phyloP scores from a whole-genome alignment of 495 filamentous ascomycete genomes.

The Penicillium ucsense region DNA sequence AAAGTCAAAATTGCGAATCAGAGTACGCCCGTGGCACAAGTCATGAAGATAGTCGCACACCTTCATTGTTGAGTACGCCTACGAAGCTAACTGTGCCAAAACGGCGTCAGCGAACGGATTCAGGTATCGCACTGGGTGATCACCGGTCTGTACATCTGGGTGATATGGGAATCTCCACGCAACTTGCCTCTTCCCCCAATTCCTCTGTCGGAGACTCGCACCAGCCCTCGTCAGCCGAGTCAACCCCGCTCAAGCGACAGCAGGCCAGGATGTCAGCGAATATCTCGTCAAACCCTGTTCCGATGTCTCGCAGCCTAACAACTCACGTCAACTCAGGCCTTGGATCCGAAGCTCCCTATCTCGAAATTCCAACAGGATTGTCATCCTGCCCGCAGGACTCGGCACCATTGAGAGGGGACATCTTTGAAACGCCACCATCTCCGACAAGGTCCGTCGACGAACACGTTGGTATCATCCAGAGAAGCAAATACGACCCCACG shows the following conservation, averaged over 20 bases:
- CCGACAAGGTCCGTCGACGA: background rate
- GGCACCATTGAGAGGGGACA: too few species aligned
- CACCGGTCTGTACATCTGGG: slow-evolving; percentile 19
- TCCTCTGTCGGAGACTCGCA: slow-evolving; percentile 16
- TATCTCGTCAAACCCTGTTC: too few species aligned
- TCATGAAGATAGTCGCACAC: slow-evolving; percentile 10
- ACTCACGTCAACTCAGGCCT: too few species aligned
- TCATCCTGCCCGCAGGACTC: too few species aligned
- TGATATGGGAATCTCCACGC: slow-evolving; percentile 25
- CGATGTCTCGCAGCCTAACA: too few species aligned
- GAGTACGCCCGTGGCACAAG: background rate
- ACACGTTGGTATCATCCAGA: background rate
- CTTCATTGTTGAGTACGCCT: slow-evolving; percentile 10
- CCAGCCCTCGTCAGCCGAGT: slow-evolving; percentile 14
- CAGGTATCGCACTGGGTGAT: slow-evolving; percentile 8
- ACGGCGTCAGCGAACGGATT: slow-evolving; percentile 12
- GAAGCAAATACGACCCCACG: background rate
- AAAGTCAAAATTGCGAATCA: too few species aligned
- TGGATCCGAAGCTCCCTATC: too few species aligned
- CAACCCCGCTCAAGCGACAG: background rate
- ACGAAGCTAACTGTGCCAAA: slow-evolving; percentile 19
- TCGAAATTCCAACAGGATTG: too few species aligned
- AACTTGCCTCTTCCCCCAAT: slow-evolving; percentile 17
- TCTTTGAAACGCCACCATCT: too few species aligned
- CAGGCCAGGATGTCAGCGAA: too few species aligned